Evolutionary conservation across 2,329 filamentous ascomycete species (phyloP).

Genomic region (Orbilia ellipsospora): DNA sequence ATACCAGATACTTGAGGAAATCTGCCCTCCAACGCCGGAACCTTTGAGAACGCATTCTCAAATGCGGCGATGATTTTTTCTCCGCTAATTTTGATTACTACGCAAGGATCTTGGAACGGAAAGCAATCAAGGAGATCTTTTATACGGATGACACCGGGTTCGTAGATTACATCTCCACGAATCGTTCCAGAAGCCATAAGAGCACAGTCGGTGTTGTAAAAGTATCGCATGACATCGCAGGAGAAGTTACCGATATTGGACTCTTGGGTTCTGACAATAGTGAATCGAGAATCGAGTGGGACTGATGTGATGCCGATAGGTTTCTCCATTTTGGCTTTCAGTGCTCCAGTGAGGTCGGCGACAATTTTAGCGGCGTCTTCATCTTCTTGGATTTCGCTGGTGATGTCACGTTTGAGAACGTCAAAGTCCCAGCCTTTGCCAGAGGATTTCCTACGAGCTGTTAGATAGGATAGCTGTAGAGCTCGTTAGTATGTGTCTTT

Average conservation of each 20-base stretch:
- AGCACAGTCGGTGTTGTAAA: slow-evolving; percentile 82
- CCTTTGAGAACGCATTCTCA: slow-evolving; percentile 82
- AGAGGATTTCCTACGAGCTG: slow-evolving; percentile 72
- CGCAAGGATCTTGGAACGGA: slow-evolving; percentile 89
- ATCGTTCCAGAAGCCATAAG: slow-evolving; percentile 89
- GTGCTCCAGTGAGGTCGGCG: slow-evolving; percentile 74
- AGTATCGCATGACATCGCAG: slow-evolving; percentile 87
- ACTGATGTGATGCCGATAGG: slow-evolving; percentile 84
- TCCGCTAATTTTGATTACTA: slow-evolving; percentile 78
- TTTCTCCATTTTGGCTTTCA: slow-evolving; percentile 82
- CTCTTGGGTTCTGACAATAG: slow-evolving; percentile 79
- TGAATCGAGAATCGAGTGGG: slow-evolving; percentile 86
- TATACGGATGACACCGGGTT: slow-evolving; percentile 79
- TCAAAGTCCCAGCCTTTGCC: slow-evolving; percentile 77
- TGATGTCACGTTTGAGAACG: slow-evolving; percentile 78
- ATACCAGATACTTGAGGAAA: slow-evolving; percentile 22
- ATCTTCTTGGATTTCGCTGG: slow-evolving; percentile 67
- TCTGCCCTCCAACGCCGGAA: slow-evolving; percentile 80
- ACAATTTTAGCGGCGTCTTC: slow-evolving; percentile 72
- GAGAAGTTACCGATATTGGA: slow-evolving; percentile 92
- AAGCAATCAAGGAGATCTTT: slow-evolving; percentile 90
- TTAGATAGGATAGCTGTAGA: slow-evolving; percentile 82
- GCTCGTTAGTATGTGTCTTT: slow-evolving; percentile 16
- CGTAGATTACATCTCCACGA: slow-evolving; percentile 87
- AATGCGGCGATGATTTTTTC: slow-evolving; percentile 80